Conservation (phyloP, 1,284 basidiomycete genomes). For the Ceratobasidium sp. region DNA sequence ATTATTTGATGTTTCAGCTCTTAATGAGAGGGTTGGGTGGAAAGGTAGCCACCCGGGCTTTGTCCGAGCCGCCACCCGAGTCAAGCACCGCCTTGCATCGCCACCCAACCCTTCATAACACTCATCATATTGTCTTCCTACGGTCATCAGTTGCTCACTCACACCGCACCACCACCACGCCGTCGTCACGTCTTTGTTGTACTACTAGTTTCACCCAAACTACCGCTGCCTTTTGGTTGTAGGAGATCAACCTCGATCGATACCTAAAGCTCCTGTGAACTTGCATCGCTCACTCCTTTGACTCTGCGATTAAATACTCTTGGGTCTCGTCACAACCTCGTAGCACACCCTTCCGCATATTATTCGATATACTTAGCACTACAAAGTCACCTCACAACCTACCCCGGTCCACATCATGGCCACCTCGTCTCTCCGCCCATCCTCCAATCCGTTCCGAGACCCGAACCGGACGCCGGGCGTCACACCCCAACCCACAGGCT, state of each 20-base stretch:
- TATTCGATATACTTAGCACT: neutral
- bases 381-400: neutral
- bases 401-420: neutral
- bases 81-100: neutral
- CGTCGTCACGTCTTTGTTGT: neutral
- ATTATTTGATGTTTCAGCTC: neutral
- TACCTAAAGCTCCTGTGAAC: neutral
- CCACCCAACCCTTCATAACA: neutral
- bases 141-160: neutral
- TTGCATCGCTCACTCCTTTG: neutral
- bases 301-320: neutral
- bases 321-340: neutral
- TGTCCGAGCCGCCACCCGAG: neutral
- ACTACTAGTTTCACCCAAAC: neutral
- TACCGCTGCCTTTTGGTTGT: neutral
- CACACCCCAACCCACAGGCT: slow-evolving; percentile 32
- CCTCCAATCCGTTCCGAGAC: slow-evolving; percentile 42
- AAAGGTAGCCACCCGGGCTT: neutral
- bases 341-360: neutral
- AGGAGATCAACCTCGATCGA: neutral
- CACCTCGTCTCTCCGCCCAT: slow-evolving; percentile 24
- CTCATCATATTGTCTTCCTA: slow-evolving; percentile 1
- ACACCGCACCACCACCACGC: neutral
- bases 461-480: slow-evolving; percentile 28
- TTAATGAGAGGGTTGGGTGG: neutral